Evolutionary conservation across 2,329 filamentous ascomycete genomes (phyloP).

Genomic region (Didymella sp.): DNA sequence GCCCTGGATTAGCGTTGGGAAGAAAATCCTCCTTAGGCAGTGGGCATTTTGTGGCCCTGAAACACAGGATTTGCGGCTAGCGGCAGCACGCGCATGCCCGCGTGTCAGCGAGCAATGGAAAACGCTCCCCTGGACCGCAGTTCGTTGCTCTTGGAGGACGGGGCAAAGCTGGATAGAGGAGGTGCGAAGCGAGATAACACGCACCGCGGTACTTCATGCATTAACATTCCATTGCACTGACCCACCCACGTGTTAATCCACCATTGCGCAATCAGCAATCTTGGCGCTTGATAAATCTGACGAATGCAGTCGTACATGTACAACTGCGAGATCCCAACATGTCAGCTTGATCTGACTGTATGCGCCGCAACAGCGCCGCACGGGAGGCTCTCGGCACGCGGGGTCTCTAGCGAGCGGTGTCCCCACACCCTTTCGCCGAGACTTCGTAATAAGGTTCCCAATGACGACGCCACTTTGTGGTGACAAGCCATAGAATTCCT

Average conservation of each 20-base stretch:
- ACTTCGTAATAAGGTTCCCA: neutral
- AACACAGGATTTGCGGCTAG: slow-evolving; percentile 6
- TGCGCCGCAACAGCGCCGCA: slow-evolving; percentile 1
- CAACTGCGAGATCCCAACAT: slow-evolving; percentile 3
- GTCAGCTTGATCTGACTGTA: slow-evolving; percentile 9
- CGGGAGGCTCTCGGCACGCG: slow-evolving; percentile 14
- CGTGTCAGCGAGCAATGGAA: slow-evolving; percentile 11
- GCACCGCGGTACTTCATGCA: slow-evolving; percentile 4
- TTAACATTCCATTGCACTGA: slow-evolving; percentile 3
- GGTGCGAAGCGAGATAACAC: slow-evolving; percentile 13
- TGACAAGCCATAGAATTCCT: slow-evolving; percentile 5
- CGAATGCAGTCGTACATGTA: slow-evolving; percentile 1
- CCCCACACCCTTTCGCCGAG: slow-evolving; percentile 15
- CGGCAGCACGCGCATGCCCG: slow-evolving; percentile 1
- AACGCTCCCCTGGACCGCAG: neutral
- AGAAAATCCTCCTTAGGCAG: slow-evolving; percentile 16
- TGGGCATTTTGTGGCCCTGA: slow-evolving; percentile 7
- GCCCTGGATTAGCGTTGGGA: slow-evolving; percentile 2
- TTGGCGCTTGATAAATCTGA: neutral
- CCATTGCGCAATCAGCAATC: slow-evolving; percentile 12
- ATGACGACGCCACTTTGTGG: neutral
- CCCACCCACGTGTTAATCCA: neutral
- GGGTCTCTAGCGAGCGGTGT: slow-evolving; percentile 10
- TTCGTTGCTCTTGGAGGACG: slow-evolving; percentile 6
- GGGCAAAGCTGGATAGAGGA: slow-evolving; percentile 13